A percentile compares a stretch with the other conserved stretches of the same genome.
phyloP scores from a whole-genome alignment of 306 rosid species.

The Acacia crassicarpa region DNA sequence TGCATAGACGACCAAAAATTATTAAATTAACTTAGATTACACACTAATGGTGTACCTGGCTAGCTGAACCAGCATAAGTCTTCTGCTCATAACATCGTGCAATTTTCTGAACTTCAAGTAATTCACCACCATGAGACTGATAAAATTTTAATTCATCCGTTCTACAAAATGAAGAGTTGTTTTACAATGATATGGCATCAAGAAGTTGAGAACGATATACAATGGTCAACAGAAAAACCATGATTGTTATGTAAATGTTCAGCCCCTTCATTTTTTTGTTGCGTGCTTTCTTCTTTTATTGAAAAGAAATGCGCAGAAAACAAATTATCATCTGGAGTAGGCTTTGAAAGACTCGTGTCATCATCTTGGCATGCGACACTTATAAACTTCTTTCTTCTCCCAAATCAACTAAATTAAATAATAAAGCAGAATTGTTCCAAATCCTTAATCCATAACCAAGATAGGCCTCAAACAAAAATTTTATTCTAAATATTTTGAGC shows the following conservation, averaged over 20 bases:
- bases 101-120: conserved; percentile 44
- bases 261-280: neutral
- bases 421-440: neutral
- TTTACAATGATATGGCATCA: too few relatives aligned
- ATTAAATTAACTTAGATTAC: neutral
- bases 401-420: neutral
- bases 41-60: conserved; percentile 37
- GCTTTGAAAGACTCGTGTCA: too few relatives aligned
- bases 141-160: conserved; percentile 41
- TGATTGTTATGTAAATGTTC: neutral
- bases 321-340: neutral
- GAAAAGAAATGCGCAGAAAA: neutral
- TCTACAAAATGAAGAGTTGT: conserved; percentile 29
- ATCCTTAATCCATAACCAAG: neutral
- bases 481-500: neutral
- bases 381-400: neutral
- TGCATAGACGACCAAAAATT: neutral
- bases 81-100: conserved; percentile 58
- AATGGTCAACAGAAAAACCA: neutral
- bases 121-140: conserved; percentile 41
- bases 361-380: neutral
- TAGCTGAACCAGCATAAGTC: conserved; percentile 45
- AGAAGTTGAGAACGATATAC: neutral
- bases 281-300: neutral
- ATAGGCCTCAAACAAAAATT: neutral